Percentiles rank a stretch among this genome's conserved stretches.
These are phyloP conservation scores for Tothia fuscella DNA, from an alignment of 2,329 filamentous ascomycete species.

Conservation along the genomic window DNA sequence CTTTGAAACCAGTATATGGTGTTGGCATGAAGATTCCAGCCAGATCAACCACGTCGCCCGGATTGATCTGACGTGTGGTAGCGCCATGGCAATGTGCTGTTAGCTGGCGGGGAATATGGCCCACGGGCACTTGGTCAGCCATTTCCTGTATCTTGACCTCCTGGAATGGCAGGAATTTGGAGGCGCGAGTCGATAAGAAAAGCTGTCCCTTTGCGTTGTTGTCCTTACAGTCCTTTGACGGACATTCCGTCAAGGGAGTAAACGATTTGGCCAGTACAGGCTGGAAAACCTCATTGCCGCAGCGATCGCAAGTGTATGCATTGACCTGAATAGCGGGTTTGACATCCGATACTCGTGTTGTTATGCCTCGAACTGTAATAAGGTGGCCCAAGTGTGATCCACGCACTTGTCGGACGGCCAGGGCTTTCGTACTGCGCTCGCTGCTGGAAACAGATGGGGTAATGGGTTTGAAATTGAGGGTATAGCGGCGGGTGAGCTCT, in stretches of 20 bases:
- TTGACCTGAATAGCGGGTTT: conserved; percentile 97
- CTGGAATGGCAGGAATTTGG: conserved; percentile 94
- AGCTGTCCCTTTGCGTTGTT: conserved; percentile 92
- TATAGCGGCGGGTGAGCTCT: conserved; percentile 86
- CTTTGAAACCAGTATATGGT: conserved; percentile 97
- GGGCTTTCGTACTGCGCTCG: conserved; percentile 44
- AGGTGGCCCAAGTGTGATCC: conserved; percentile 87
- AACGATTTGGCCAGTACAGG: conserved; percentile 86
- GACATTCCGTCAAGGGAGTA: conserved; percentile 73
- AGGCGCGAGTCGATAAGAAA: conserved; percentile 87
- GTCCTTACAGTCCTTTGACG: conserved; percentile 75
- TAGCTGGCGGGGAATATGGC: conserved; percentile 85
- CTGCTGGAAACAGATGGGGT: conserved; percentile 58
- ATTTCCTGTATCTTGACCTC: conserved; percentile 98
- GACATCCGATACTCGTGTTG: conserved; percentile 91
- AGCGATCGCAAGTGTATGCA: conserved; percentile 93
- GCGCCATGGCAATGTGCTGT: conserved; percentile 84
- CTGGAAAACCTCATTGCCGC: conserved; percentile 95
- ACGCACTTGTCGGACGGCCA: conserved; percentile 87
- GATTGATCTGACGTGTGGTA: conserved; percentile 75
- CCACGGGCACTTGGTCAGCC: conserved; percentile 97
- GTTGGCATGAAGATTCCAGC: conserved; percentile 94
- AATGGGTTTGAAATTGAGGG: conserved; percentile 87
- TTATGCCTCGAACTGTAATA: conserved; percentile 88
- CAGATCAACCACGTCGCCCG: conserved; percentile 87